phyloP scores from a whole-genome alignment of 2,329 filamentous ascomycete genomes.

The Thermomyces lanuginosus region DNA sequence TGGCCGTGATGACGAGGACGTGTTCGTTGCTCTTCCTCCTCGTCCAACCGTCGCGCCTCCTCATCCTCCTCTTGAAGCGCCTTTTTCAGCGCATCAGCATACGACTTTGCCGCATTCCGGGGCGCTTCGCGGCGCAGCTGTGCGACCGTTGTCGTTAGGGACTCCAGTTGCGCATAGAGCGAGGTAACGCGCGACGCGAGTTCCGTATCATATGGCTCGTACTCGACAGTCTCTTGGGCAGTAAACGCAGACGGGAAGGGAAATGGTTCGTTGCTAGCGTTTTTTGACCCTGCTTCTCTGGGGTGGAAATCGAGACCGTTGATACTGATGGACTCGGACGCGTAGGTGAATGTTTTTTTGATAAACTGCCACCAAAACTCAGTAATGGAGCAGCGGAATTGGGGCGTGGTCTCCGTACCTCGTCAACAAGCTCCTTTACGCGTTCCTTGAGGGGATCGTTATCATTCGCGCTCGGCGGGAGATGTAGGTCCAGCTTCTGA shows the following conservation, averaged over 20 bases:
- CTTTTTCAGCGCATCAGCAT: slow-evolving; percentile 19
- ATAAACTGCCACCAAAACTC: slow-evolving; percentile 22
- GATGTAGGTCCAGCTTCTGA: slow-evolving; percentile 33
- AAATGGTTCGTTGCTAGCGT: slow-evolving; percentile 8
- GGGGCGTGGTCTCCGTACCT: slow-evolving; percentile 12
- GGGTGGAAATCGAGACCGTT: slow-evolving; percentile 30
- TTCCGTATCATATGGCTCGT: slow-evolving; percentile 29
- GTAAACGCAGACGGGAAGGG: slow-evolving; percentile 19
- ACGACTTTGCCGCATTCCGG: slow-evolving; percentile 22
- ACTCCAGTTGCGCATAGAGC: slow-evolving; percentile 33
- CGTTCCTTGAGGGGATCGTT: slow-evolving; percentile 29
- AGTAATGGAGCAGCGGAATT: neutral
- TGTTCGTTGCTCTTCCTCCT: slow-evolving; percentile 8
- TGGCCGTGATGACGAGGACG: slow-evolving; percentile 21
- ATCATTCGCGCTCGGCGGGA: slow-evolving; percentile 29
- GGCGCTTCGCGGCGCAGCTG: slow-evolving; percentile 31
- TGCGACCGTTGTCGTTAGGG: slow-evolving; percentile 31
- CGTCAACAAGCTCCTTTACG: slow-evolving; percentile 26
- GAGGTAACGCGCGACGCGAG: slow-evolving; percentile 28
- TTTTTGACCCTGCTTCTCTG: slow-evolving; percentile 2
- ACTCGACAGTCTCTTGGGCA: slow-evolving; percentile 30
- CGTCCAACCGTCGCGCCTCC: slow-evolving; percentile 14
- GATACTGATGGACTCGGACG: slow-evolving; percentile 30
- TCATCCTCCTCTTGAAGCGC: slow-evolving; percentile 29
- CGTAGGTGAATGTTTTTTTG: slow-evolving; percentile 26